phyloP scores from a whole-genome alignment of 2,329 filamentous ascomycete genomes.

The Arthrocladium fulminans region DNA sequence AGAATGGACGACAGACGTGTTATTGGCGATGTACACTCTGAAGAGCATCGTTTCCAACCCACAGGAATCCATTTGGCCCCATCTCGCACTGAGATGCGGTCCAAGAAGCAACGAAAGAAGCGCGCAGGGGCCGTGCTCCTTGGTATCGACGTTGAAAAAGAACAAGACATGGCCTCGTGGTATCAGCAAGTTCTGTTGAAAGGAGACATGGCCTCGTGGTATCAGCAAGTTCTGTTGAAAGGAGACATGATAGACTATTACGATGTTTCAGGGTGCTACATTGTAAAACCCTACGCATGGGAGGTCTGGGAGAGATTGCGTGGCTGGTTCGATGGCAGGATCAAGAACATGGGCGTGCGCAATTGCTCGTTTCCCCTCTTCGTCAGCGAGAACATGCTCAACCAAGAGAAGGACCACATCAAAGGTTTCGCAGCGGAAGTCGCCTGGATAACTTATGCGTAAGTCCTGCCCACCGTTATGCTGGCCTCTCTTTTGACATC shows the following conservation, averaged over 20 bases:
- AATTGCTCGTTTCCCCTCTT: slow-evolving; percentile 97
- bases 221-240: slow-evolving; percentile 95
- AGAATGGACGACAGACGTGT: too few species aligned
- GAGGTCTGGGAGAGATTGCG: slow-evolving; percentile 61
- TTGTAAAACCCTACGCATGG: slow-evolving; percentile 66
- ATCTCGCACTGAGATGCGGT: too few species aligned
- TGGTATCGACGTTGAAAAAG: slow-evolving; percentile 77
- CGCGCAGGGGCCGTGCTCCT: slow-evolving; percentile 59
- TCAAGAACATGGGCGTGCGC: slow-evolving; percentile 84
- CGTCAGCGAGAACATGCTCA: slow-evolving; percentile 78
- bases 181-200: slow-evolving; percentile 97
- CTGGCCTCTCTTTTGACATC: slow-evolving; percentile 10
- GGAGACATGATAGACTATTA: slow-evolving; percentile 98
- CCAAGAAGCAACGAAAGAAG: too few species aligned
- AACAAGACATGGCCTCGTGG: slow-evolving; percentile 84
- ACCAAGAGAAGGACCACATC: slow-evolving; percentile 85
- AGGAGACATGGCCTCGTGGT: slow-evolving; percentile 91
- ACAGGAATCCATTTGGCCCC: too few species aligned
- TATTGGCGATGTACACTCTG: too few species aligned
- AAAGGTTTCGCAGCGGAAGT: slow-evolving; percentile 82
- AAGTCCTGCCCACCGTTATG: slow-evolving; percentile 32
- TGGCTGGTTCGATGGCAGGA: slow-evolving; percentile 51
- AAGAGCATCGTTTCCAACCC: too few species aligned
- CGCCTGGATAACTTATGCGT: slow-evolving; percentile 45
- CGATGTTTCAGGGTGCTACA: slow-evolving; percentile 94